phyloP scores from a whole-genome alignment of 345 rosid genomes.

The Eucalyptus erythrocorys region DNA sequence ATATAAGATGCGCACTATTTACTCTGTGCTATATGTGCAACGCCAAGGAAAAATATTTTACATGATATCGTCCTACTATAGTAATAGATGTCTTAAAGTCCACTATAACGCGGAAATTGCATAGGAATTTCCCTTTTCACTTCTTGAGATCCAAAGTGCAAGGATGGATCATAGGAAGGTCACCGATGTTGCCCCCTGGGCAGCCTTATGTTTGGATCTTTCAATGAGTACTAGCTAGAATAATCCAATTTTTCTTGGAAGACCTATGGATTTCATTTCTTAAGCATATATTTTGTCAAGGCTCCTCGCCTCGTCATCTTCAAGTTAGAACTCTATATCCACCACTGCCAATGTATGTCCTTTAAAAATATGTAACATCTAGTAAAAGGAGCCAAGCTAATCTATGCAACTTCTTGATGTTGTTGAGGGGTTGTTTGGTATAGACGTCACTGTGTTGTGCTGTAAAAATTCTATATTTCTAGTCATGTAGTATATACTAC shows the following conservation, averaged over 20 bases:
- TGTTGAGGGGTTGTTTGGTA: accelerated
- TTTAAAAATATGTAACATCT: not conserved
- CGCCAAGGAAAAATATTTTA: accelerated
- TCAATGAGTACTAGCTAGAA: not conserved
- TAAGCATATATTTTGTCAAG: not conserved
- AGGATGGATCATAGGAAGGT: not conserved
- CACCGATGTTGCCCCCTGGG: accelerated
- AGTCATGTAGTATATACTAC: accelerated
- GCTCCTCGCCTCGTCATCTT: accelerated
- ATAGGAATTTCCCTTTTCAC: not conserved
- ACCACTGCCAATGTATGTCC: not conserved
- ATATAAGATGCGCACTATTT: not conserved
- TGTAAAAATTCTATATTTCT: not conserved
- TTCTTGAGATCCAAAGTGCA: not conserved
- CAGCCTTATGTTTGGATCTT: not conserved
- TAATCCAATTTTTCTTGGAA: not conserved
- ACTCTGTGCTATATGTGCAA: not conserved
- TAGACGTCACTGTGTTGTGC: accelerated
- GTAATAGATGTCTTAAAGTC: not conserved
- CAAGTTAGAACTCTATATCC: not conserved
- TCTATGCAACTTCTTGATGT: not conserved
- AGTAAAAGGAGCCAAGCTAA: not conserved
- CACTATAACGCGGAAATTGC: not conserved
- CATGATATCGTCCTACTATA: not conserved
- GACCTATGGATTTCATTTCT: not conserved